These are phyloP conservation scores for Saccharomyces hybrid DNA, from an alignment of 1,139 yeast species.

Conservation along the genomic window DNA sequence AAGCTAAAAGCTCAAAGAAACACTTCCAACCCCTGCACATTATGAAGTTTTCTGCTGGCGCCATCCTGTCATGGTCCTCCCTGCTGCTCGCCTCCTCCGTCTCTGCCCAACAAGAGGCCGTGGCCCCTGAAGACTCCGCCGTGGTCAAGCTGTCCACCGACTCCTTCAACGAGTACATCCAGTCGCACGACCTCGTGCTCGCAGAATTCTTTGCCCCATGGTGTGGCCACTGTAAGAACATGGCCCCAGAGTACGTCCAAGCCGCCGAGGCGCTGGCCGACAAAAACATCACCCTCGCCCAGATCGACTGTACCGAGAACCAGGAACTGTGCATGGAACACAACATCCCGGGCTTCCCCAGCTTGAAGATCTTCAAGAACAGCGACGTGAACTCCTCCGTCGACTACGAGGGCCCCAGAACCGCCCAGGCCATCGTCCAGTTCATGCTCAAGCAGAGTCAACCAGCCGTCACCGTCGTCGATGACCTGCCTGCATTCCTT, in stretches of 20 bases:
- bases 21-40: neutral
- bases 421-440: constrained; percentile 64
- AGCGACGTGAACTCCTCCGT: constrained; percentile 38
- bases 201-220: constrained; percentile 98
- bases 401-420: constrained; percentile 80
- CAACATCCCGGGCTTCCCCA: constrained; percentile 86
- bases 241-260: constrained; percentile 82
- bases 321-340: constrained; percentile 68
- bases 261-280: constrained; percentile 75
- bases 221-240: constrained; percentile 97
- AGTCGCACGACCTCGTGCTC: constrained; percentile 69
- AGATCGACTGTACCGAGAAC: constrained; percentile 88
- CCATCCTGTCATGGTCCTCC: constrained; percentile 2
- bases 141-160: constrained; percentile 70
- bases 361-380: constrained; percentile 78
- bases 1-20: too few relatives aligned
- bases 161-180: constrained; percentile 57
- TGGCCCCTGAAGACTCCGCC: constrained; percentile 76
- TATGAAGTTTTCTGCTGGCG: neutral
- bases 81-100: constrained; percentile 11
- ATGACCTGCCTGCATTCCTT: constrained; percentile 45
- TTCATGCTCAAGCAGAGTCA: constrained; percentile 81
- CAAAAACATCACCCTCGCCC: constrained; percentile 70
- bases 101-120: constrained; percentile 45
- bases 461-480: constrained; percentile 64